These are phyloP conservation scores for Lyophyllum decastes DNA, from an alignment of 768 basidiomycete species.

Conservation along the genomic window DNA sequence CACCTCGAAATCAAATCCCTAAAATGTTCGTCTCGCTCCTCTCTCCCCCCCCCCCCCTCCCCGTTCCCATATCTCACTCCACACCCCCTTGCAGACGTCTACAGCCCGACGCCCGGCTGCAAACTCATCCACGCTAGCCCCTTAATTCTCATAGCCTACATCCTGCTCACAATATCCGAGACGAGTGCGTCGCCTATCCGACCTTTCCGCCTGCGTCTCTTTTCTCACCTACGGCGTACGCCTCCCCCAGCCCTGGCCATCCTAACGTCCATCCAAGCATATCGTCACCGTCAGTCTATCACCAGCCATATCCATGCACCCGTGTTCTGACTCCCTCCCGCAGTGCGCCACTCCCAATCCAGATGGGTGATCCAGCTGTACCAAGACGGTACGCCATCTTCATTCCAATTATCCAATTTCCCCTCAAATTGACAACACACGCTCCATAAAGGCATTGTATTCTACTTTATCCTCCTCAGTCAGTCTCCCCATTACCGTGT, in stretches of 20 bases:
- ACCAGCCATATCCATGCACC: background rate
- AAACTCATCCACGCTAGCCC: conserved; percentile 29
- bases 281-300: conserved; percentile 34
- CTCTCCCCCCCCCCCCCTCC: background rate
- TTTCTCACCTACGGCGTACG: no score
- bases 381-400: conserved; percentile 36
- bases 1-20: conserved; percentile 35
- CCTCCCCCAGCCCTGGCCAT: conserved; percentile 39
- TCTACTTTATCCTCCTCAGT: conserved; percentile 42
- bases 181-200: conserved; percentile 30
- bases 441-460: conserved; percentile 32
- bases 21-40: conserved; percentile 29
- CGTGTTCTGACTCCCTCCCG: background rate
- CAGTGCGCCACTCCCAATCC: conserved; percentile 36
- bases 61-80: background rate
- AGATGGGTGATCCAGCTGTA: conserved; percentile 40
- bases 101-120: conserved; percentile 27
- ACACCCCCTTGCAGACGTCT: background rate
- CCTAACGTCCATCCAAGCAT: conserved; percentile 37
- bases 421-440: background rate
- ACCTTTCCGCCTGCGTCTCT: background rate
- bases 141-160: conserved; percentile 40
- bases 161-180: conserved; percentile 38
- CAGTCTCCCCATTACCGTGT: conserved; percentile 7
- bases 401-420: background rate